Conservation (phyloP, 495 filamentous ascomycete genomes). For the Trichoderma asperelloides region DNA sequence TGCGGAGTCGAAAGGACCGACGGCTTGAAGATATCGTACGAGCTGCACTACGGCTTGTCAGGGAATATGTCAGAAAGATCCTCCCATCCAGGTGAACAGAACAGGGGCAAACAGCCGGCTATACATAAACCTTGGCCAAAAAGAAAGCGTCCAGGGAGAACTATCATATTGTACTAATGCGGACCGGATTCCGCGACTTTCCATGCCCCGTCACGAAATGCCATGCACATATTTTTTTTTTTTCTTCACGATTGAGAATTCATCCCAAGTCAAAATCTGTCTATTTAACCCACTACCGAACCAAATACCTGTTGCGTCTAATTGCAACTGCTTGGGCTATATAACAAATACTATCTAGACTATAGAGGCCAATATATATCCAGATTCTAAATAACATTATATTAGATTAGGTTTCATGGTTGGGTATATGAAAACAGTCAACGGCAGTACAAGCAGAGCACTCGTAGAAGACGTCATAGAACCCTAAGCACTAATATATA, state of each 20-base stretch:
- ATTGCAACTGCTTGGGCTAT: neutral
- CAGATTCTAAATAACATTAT: neutral
- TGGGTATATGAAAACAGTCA: too few species aligned
- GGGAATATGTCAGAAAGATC: slow-evolving; percentile 49
- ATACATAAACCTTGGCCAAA: neutral
- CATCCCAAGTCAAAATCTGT: neutral
- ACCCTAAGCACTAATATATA: too few species aligned
- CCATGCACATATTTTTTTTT: neutral
- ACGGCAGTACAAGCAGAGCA: too few species aligned
- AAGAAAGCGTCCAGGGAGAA: neutral
- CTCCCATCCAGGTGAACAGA: slow-evolving; percentile 41
- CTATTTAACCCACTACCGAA: neutral
- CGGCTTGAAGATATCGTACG: slow-evolving; percentile 69
- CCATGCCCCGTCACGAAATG: neutral
- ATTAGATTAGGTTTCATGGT: too few species aligned
- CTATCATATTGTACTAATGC: neutral
- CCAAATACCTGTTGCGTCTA: neutral
- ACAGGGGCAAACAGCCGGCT: neutral
- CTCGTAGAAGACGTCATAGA: too few species aligned
- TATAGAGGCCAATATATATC: neutral
- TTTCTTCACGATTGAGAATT: neutral
- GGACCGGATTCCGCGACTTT: neutral
- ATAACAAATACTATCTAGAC: neutral
- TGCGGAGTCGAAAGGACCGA: slow-evolving; percentile 66
- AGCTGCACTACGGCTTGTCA: slow-evolving; percentile 50